These are phyloP conservation scores for Hirsutella thompsonii DNA, from an alignment of 2,329 filamentous ascomycete species.

Conservation along the genomic window DNA sequence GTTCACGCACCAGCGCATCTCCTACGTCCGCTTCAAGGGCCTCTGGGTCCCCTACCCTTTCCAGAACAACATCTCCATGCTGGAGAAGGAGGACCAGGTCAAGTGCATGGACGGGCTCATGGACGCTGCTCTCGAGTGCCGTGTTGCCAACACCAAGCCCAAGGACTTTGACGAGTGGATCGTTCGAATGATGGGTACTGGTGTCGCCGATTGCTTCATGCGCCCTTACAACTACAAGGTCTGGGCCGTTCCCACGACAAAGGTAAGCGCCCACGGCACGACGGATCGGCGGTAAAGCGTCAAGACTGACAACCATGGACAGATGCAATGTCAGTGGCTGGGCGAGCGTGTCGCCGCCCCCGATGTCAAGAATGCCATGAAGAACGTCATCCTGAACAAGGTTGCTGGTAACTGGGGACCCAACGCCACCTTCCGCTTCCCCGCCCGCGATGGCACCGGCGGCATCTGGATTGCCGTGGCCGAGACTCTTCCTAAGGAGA, in stretches of 20 bases:
- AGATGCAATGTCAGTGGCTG: conserved; percentile 99
- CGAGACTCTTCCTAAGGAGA: conserved; percentile 82
- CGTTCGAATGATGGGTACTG: conserved; percentile 76
- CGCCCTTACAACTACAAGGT: conserved; percentile 99
- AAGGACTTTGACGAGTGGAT: conserved; percentile 99
- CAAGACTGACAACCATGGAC: conserved; percentile 1
- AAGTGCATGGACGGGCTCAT: conserved; percentile 91
- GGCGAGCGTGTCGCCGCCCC: conserved; percentile 97
- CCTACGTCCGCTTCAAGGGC: conserved; percentile 93
- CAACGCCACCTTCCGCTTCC: conserved; percentile 97
- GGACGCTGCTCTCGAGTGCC: conserved; percentile 77
- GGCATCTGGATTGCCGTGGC: conserved; percentile 98
- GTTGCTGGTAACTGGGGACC: conserved; percentile 95
- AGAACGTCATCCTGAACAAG: conserved; percentile 93
- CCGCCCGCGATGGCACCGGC: conserved; percentile 86
- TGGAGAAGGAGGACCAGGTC: conserved; percentile 95
- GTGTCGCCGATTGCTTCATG: conserved; percentile 95
- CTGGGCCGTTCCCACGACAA: conserved; percentile 95
- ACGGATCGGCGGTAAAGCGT: neutral
- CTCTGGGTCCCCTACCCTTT: conserved; percentile 98
- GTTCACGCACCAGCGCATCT: conserved; percentile 97
- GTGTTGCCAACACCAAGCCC: conserved; percentile 81
- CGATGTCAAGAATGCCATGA: conserved; percentile 84
- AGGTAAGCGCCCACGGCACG: conserved; percentile 42
- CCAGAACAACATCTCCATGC: conserved; percentile 99